phyloP scores from a whole-genome alignment of 2,329 filamentous ascomycete species.

The Aphanocladium album region DNA sequence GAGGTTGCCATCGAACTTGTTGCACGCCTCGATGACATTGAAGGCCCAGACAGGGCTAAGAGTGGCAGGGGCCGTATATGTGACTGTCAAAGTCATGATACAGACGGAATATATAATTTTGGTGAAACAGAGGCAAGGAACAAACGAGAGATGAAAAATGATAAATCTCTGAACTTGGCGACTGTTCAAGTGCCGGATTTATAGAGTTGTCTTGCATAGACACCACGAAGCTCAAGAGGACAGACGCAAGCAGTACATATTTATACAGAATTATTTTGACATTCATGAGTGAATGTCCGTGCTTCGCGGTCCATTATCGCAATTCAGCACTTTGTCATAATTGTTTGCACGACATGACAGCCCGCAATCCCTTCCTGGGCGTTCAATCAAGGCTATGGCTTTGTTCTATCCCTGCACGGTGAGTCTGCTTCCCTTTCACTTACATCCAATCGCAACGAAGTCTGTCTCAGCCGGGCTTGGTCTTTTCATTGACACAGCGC shows the following conservation, averaged over 20 bases:
- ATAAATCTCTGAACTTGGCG: background rate
- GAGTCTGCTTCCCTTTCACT: background rate
- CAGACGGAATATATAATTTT: background rate
- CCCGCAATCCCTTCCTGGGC: background rate
- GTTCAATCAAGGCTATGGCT: background rate
- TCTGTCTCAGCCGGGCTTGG: background rate
- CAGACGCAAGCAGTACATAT: background rate
- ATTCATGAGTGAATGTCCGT: background rate
- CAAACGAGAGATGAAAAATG: background rate
- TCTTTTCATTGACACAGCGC: no score
- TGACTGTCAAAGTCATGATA: background rate
- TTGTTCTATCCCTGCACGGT: background rate
- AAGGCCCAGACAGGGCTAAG: slow-evolving; percentile 13
- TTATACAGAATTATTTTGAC: background rate
- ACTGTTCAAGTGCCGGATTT: no score
- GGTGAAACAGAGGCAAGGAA: background rate
- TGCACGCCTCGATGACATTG: slow-evolving; percentile 21
- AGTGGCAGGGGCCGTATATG: background rate
- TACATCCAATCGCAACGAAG: background rate
- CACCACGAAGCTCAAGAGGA: no score
- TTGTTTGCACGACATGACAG: background rate
- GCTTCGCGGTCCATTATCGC: background rate
- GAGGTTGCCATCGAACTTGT: slow-evolving; percentile 22
- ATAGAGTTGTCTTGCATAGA: no score
- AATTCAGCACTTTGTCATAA: background rate